Conservation (phyloP, 768 basidiomycete genomes). For the Polyporus arcularius region DNA sequence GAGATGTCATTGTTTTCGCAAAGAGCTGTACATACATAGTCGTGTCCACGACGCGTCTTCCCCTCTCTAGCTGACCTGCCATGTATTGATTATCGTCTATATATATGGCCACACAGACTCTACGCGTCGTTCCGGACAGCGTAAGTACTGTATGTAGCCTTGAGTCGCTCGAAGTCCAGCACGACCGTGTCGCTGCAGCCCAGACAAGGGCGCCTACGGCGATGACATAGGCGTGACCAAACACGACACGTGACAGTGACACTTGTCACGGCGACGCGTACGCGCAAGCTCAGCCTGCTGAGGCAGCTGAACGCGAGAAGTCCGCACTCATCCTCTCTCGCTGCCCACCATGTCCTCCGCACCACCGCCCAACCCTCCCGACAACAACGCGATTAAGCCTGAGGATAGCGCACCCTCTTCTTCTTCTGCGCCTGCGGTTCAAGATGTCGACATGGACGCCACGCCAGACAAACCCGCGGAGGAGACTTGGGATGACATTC, state of each 20-base stretch:
- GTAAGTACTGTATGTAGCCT: too few relatives aligned
- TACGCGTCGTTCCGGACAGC: too few relatives aligned
- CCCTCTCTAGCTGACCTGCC: too few relatives aligned
- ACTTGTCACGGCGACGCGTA: constrained; percentile 20
- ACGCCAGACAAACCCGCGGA: constrained; percentile 68
- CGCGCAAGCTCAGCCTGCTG: constrained; percentile 13
- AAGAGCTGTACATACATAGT: too few relatives aligned
- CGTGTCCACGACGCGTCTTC: too few relatives aligned
- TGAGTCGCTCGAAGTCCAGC: too few relatives aligned
- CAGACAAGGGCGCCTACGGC: neutral
- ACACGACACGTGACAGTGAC: constrained; percentile 6
- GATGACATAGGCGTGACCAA: neutral
- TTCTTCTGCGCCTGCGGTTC: constrained; percentile 33
- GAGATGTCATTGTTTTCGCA: too few relatives aligned
- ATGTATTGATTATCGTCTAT: too few relatives aligned
- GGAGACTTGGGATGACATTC: constrained; percentile 91
- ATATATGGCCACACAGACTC: too few relatives aligned
- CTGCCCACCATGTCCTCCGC: constrained; percentile 53
- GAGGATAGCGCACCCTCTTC: constrained; percentile 44
- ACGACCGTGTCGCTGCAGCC: too few relatives aligned
- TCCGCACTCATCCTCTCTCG: constrained; percentile 2
- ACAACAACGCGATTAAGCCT: constrained; percentile 43
- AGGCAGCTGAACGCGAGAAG: constrained; percentile 5
- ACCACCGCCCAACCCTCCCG: constrained; percentile 48
- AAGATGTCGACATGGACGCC: constrained; percentile 63